A percentile compares a stretch with the other conserved stretches of the same genome.
Conservation (phyloP, 257 asterid species). For the Nicotiana benthamiana region DNA sequence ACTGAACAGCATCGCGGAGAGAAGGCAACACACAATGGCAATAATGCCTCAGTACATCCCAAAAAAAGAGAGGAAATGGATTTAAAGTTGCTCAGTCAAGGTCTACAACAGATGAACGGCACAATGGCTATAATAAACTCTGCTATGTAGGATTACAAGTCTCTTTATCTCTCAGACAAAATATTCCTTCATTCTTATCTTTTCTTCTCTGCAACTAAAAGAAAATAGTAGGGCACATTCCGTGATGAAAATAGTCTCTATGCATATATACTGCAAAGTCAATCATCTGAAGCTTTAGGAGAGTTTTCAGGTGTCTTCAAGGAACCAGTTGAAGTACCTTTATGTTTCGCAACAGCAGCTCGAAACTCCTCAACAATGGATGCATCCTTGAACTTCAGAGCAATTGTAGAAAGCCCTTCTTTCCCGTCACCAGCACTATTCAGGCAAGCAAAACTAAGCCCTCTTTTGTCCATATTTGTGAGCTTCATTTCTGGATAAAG, state of each 20-base stretch:
- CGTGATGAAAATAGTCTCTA: not conserved
- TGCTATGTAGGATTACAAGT: conserved; percentile 7
- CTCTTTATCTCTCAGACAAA: conserved; percentile 1
- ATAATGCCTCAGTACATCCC: not conserved
- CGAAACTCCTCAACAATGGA: conserved; percentile 56
- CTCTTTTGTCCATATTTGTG: conserved; percentile 84
- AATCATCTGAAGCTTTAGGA: conserved; percentile 58
- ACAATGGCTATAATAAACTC: not conserved
- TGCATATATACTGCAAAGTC: not conserved
- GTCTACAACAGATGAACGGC: conserved; percentile 6
- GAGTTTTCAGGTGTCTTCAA: conserved; percentile 75
- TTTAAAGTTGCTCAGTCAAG: not conserved
- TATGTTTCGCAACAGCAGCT: conserved; percentile 54
- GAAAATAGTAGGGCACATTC: conserved; percentile 3
- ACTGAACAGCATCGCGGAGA: not conserved
- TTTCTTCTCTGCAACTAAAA: not conserved
- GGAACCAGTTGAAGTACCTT: conserved; percentile 21
- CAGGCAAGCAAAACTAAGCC: conserved; percentile 81
- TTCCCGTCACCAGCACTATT: conserved; percentile 69
- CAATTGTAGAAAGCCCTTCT: conserved; percentile 66
- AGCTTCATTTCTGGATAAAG: conserved; percentile 91
- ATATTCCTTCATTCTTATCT: not conserved
- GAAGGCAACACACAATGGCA: not conserved
- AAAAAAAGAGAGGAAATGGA: not conserved
- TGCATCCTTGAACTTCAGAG: conserved; percentile 82